Base-by-base conservation (phyloP, 2,329 filamentous ascomycete genomes). In the Talaromyces sp. region DNA sequence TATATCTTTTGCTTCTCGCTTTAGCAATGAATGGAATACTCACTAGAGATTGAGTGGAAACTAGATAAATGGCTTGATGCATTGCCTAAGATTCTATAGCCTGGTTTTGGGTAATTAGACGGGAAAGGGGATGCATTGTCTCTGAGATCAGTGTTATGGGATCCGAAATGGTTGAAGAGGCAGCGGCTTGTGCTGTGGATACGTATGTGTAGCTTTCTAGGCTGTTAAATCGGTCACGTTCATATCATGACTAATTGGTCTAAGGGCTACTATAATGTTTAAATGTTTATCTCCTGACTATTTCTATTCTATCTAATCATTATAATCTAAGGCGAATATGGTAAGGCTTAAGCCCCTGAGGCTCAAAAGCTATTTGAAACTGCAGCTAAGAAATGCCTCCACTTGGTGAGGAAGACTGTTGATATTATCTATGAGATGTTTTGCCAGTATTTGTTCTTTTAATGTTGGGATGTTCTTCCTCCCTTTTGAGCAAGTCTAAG, bases 371-470 rank as follows among this genome's bases (percentile, higher is more conserved):
- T 49, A 1, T 22, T 49, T n/a, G 45, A 49, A 49, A 49, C 27
- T 11, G 45, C 45, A 0, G 45, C 45, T 3, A 49, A 49, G 3
- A 49, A 27, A 15, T 49, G 45, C 6, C 45, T 49, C 45, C 71
- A 77, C 17, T 70, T 79, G 0, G 78, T 79, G 1, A 73, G 71
- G 66, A 73, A 73, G 56, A 77, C 77, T 1, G 79, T 81, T n/a
- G 73, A 78, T 33, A 70, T 79, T 2, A 76, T 80, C 15, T 72
- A 79, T 56, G 72, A 78, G 17, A 79, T 77, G 19, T 80, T 76
- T 57, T 70, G 72, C 27, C 69, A 75, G 3, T 77, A 80, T 61
- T 72, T 71, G 1, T 80, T 78, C 65, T 80, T 80, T 69, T 75
- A 77, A 49, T 80, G 77, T 66, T 81, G 79, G 79, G 6, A 10